Percentiles rank a stretch among this genome's conserved stretches.
Conservation (phyloP, 2,329 filamentous ascomycete genomes). For the Microsporum audouinii region DNA sequence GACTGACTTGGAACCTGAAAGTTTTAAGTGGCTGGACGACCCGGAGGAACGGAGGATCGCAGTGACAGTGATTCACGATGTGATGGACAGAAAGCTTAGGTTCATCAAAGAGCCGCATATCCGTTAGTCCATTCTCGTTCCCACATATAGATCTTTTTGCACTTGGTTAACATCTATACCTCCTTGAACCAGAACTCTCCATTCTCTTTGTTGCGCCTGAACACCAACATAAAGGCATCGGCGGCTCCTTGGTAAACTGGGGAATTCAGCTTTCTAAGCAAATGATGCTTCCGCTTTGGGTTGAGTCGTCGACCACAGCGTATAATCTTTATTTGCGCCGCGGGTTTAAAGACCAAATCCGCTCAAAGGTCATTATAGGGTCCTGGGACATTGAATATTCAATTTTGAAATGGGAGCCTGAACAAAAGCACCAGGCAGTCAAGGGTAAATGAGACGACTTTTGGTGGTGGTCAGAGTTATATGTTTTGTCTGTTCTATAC, state of each 20-base stretch:
- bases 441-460: neutral
- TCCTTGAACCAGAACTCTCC: conserved; percentile 9
- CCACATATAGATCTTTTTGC: neutral
- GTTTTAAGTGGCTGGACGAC: conserved; percentile 13
- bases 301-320: conserved; percentile 10
- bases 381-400: conserved; percentile 13
- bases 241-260: conserved; percentile 13
- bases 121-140: conserved; percentile 9
- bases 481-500: no score
- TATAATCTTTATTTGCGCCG: conserved; percentile 8
- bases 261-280: conserved; percentile 12
- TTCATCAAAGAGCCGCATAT: conserved; percentile 12
- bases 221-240: conserved; percentile 13
- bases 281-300: conserved; percentile 14
- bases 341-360: conserved; percentile 10
- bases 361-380: conserved; percentile 7
- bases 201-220: conserved; percentile 15
- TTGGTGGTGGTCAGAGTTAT: no score
- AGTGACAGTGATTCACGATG: conserved; percentile 6
- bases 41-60: conserved; percentile 9
- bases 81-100: conserved; percentile 9
- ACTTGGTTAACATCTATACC: neutral
- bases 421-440: neutral
- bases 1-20: conserved; percentile 3
- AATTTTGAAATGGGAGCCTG: conserved; percentile 9